phyloP scores from a whole-genome alignment of 768 basidiomycete genomes.

The Boletus bicolor region DNA sequence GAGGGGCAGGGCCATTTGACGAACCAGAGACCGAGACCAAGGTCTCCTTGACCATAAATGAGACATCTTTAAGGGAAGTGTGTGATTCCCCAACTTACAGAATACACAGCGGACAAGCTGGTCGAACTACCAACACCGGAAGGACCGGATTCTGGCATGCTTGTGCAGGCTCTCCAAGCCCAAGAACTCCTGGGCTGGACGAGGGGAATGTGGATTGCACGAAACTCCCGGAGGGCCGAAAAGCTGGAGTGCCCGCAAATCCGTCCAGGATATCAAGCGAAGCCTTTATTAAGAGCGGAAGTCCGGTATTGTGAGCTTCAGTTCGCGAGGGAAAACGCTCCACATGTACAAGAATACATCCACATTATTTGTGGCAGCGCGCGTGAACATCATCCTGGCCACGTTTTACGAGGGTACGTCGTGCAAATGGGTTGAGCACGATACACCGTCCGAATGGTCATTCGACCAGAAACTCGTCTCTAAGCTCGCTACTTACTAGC shows the following conservation, averaged over 20 bases:
- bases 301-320: neutral
- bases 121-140: neutral
- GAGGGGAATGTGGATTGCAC: neutral
- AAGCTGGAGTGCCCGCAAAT: neutral
- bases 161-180: neutral
- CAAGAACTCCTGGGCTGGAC: neutral
- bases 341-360: conserved; percentile 5
- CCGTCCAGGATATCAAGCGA: neutral
- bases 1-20: neutral
- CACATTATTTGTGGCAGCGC: conserved; percentile 6
- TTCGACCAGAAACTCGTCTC: neutral
- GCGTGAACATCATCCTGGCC: conserved; percentile 6
- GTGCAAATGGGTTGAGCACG: neutral
- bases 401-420: neutral
- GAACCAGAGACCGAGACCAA: neutral
- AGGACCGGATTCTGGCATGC: neutral
- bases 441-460: neutral
- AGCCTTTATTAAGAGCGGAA: conserved; percentile 10
- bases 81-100: neutral
- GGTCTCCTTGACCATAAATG: neutral
- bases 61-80: neutral
- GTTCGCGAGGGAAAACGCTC: conserved; percentile 8
- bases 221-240: neutral
- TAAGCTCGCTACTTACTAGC: neutral
- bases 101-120: neutral